These are phyloP conservation scores for Pisolithus thermaeus DNA, from an alignment of 1,284 basidiomycete species.

Conservation along the genomic window DNA sequence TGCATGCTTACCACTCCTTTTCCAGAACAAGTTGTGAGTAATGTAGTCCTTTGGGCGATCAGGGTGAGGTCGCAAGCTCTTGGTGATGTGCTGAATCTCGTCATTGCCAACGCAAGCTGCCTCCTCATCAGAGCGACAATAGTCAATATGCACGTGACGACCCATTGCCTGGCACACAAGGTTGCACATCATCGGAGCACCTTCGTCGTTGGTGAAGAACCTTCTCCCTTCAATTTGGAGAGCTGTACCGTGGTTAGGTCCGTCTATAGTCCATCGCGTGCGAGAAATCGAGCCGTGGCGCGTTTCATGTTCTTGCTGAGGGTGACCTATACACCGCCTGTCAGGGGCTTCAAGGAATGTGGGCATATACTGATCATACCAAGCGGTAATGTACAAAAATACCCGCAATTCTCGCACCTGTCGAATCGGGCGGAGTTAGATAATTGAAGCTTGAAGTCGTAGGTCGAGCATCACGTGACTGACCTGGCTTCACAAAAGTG, in stretches of 20 bases:
- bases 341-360: neutral
- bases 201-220: slow-evolving; percentile 45
- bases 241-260: slow-evolving; percentile 31
- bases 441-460: neutral
- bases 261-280: slow-evolving; percentile 46
- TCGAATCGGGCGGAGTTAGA: neutral
- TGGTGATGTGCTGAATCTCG: slow-evolving; percentile 39
- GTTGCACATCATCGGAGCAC: slow-evolving; percentile 55
- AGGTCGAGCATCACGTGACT: slow-evolving; percentile 4
- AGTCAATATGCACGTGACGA: slow-evolving; percentile 46
- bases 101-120: slow-evolving; percentile 29
- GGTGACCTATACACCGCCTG: slow-evolving; percentile 35
- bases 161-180: slow-evolving; percentile 47
- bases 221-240: slow-evolving; percentile 46
- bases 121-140: slow-evolving; percentile 35
- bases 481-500: slow-evolving; percentile 44
- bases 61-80: slow-evolving; percentile 36
- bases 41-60: slow-evolving; percentile 43
- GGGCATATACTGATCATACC: slow-evolving; percentile 27
- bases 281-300: slow-evolving; percentile 53
- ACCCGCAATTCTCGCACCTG: slow-evolving; percentile 47
- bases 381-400: slow-evolving; percentile 47
- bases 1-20: slow-evolving; percentile 36
- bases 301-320: slow-evolving; percentile 51
- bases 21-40: slow-evolving; percentile 46